A percentile compares a stretch with the other conserved stretches of the same genome.
phyloP scores from a whole-genome alignment of 148 eudicot genomes.

The Amaranthus palmeri region DNA sequence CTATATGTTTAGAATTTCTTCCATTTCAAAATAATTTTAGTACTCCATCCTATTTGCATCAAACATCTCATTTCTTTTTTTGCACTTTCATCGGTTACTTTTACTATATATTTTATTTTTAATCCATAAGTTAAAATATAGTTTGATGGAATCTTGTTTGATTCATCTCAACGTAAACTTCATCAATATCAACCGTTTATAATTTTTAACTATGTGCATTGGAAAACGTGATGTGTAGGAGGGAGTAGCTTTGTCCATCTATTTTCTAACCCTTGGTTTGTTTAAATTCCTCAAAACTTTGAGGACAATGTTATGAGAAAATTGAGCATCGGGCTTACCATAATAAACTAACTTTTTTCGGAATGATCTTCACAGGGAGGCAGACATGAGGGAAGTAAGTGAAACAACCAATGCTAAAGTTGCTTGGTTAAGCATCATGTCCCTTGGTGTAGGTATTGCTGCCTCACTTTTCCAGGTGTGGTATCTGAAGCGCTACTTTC shows the following conservation, averaged over 20 bases:
- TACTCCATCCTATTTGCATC: no score
- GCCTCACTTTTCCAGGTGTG: slow-evolving; percentile 52
- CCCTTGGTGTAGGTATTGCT: slow-evolving; percentile 53
- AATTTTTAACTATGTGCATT: not conserved
- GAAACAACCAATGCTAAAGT: slow-evolving; percentile 60
- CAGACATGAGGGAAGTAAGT: slow-evolving; percentile 67
- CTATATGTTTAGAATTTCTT: no score
- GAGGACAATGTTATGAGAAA: not conserved
- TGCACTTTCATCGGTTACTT: no score
- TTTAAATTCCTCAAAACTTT: not conserved
- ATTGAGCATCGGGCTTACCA: not conserved
- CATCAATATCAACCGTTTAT: no score
- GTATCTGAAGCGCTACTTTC: slow-evolving; percentile 59
- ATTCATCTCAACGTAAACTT: no score
- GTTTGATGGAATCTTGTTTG: no score
- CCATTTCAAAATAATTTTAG: no score
- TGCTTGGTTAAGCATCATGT: slow-evolving; percentile 63
- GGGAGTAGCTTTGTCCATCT: not conserved
- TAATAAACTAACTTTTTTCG: not conserved
- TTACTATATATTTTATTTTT: no score
- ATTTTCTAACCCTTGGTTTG: not conserved
- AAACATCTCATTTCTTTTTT: no score
- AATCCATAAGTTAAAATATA: no score
- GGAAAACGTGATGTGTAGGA: no score
- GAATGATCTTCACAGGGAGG: slow-evolving; percentile 45